Evolutionary conservation across 164 flowering plant genomes (phyloP).

Genomic region (Tetracentron sinense): DNA sequence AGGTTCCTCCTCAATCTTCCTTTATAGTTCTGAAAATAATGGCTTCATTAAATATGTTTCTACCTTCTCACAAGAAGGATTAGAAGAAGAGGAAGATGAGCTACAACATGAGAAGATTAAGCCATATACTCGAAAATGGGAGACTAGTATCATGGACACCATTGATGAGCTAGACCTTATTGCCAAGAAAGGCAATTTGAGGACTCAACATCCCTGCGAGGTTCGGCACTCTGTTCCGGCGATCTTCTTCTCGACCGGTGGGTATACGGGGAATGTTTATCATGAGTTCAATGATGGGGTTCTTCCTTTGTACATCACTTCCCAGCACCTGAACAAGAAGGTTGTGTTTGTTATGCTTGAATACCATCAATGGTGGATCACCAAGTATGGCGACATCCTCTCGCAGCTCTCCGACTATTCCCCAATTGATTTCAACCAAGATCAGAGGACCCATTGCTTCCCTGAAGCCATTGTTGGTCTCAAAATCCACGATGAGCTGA

Average conservation of each 20-base stretch:
- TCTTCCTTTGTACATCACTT: slow-evolving; percentile 78
- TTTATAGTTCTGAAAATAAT: slow-evolving; percentile 23
- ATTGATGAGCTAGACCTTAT: slow-evolving; percentile 50
- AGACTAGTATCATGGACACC: slow-evolving; percentile 46
- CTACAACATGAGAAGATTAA: slow-evolving; percentile 49
- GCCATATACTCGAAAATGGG: slow-evolving; percentile 80
- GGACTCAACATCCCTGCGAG: slow-evolving; percentile 43
- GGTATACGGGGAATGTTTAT: slow-evolving; percentile 89
- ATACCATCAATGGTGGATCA: slow-evolving; percentile 82
- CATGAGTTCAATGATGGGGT: slow-evolving; percentile 97
- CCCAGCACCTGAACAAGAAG: slow-evolving; percentile 62
- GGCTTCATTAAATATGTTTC: not conserved
- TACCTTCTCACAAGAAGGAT: slow-evolving; percentile 7
- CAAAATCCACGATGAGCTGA: slow-evolving; percentile 57
- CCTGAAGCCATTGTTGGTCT: slow-evolving; percentile 55
- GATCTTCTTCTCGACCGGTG: slow-evolving; percentile 84
- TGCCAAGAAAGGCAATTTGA: slow-evolving; percentile 17
- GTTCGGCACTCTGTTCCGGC: slow-evolving; percentile 76
- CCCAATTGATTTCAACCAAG: slow-evolving; percentile 45
- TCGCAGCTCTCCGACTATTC: slow-evolving; percentile 69
- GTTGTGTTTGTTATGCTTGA: slow-evolving; percentile 83
- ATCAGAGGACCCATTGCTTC: slow-evolving; percentile 55
- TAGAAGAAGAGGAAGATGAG: slow-evolving; percentile 11
- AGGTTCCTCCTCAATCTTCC: slow-evolving; percentile 47
- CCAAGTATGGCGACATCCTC: slow-evolving; percentile 64